Evolutionary conservation across 2,329 filamentous ascomycete species (phyloP).

Genomic region (Aureobasidium sp.): DNA sequence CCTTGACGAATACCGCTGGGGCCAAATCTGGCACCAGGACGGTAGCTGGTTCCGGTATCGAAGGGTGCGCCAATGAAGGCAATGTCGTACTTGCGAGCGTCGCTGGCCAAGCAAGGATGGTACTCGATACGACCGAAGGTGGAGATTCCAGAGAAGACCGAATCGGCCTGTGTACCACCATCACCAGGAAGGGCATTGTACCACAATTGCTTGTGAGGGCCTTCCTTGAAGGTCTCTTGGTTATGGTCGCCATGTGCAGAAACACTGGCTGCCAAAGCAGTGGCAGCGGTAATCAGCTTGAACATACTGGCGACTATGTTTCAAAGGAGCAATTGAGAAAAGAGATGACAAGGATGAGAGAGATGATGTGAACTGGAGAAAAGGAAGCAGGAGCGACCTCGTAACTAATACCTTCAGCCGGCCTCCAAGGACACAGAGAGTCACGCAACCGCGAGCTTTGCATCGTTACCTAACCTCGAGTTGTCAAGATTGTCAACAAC

Average conservation of each 20-base stretch:
- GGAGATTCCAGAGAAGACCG: conserved; percentile 79
- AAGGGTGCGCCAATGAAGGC: conserved; percentile 58
- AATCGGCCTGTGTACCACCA: conserved; percentile 80
- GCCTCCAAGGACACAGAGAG: not conserved
- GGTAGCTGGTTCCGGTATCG: conserved; percentile 39
- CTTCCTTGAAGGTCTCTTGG: conserved; percentile 53
- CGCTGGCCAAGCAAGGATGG: conserved; percentile 63
- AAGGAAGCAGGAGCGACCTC: not conserved
- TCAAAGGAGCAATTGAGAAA: not conserved
- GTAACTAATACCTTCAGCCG: not conserved
- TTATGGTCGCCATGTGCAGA: conserved; percentile 51
- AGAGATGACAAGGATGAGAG: not conserved
- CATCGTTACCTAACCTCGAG: conserved; percentile 15
- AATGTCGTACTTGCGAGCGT: conserved; percentile 69
- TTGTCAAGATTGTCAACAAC: conserved; percentile 12
- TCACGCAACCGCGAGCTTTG: not conserved
- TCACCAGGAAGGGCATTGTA: conserved; percentile 77
- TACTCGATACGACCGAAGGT: conserved; percentile 77
- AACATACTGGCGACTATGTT: conserved; percentile 10
- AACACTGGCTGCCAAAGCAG: conserved; percentile 41
- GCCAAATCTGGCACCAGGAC: conserved; percentile 75
- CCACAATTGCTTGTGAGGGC: conserved; percentile 69
- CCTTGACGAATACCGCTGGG: conserved; percentile 80
- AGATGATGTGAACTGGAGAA: not conserved
- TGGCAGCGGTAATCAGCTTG: conserved; percentile 19